Conservation (phyloP, 345 rosid species). For the Aquilaria sinensis region DNA sequence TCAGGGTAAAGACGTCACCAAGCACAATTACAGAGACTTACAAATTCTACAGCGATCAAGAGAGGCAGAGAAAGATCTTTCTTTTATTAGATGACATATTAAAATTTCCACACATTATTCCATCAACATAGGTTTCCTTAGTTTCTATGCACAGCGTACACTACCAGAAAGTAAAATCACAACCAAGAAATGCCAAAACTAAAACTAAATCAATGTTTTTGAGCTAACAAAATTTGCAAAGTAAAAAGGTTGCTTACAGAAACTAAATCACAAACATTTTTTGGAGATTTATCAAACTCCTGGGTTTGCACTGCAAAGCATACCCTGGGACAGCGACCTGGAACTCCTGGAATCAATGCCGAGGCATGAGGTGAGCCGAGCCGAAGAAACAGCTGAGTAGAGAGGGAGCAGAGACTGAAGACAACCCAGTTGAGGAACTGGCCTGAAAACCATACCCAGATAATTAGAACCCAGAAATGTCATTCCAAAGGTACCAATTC, state of each 20-base stretch:
- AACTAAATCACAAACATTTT: conserved; percentile 44
- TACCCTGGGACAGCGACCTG: conserved; percentile 97
- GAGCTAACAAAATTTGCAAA: conserved; percentile 5
- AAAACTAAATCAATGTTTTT: conserved; percentile 1
- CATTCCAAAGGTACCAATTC: conserved; percentile 6
- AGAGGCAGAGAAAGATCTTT: too few relatives aligned
- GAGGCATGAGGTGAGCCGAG: conserved; percentile 85
- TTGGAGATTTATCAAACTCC: conserved; percentile 76
- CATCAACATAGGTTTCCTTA: too few relatives aligned
- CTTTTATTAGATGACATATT: too few relatives aligned
- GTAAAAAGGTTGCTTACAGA: conserved; percentile 58
- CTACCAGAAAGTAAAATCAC: background rate
- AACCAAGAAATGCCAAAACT: background rate
- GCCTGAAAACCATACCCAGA: conserved; percentile 33
- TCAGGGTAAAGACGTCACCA: too few relatives aligned
- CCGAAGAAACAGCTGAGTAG: conserved; percentile 73
- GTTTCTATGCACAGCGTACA: too few relatives aligned
- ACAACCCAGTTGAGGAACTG: conserved; percentile 55
- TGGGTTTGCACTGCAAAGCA: conserved; percentile 92
- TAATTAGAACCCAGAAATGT: background rate
- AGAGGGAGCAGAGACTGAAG: conserved; percentile 84
- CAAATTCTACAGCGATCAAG: too few relatives aligned
- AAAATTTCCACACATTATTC: too few relatives aligned
- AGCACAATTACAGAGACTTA: too few relatives aligned
- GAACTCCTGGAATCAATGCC: conserved; percentile 69